Base-by-base conservation (phyloP, 768 basidiomycete species). In the Tulasnella sp. region DNA sequence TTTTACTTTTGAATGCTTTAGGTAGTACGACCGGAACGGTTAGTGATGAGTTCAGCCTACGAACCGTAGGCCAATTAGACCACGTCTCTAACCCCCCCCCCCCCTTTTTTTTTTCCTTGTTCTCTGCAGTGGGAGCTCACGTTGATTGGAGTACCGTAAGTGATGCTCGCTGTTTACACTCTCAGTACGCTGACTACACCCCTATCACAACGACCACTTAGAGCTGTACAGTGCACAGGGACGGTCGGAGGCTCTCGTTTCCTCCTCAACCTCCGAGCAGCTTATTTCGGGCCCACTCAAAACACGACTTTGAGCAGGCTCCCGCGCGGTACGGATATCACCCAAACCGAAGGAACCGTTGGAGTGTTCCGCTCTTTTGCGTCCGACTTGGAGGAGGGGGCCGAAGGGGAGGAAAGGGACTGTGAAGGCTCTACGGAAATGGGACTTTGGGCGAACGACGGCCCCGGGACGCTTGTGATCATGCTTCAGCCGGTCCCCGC, bases 401-500 rank as follows among this genome's bases (percentile, higher is more conserved):
- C 5, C 15, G 15, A 45, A 17, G 42, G 6, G 2, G 42, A 19
- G 42, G 1, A 45, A 45, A 19, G 11, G 19, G 14, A 0, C 7
- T 14, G 42, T 6, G 15, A 4, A 6, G 42, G 15, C 42, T 45
- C 42, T 45, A 17, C 19, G 2, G 42, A 45, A 19, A 45, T 45
- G 42, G 42, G 42, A 45, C 15, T 17, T 45, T 45, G 42, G 42
- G 42, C 37, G 9, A 58, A 40, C 8, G 29, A 54, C 2, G 29
- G 31, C 58, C 31, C 67, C 5, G 15, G 14, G 25, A 15, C 87
- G 22, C 89, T 94, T 1, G 86, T 97, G 42, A 6, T 19, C 64
- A 91, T 94, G 79, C 90, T 97, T 29, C 97, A 94, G 84, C 88
- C 14, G 96, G 95, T 34, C 92, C 91, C 79, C 86, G 96, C 29